Percentiles rank a stretch among this genome's conserved stretches.
These are phyloP conservation scores for Gossypium herbaceum DNA, from an alignment of 345 rosid genomes.

Conservation along the genomic window DNA sequence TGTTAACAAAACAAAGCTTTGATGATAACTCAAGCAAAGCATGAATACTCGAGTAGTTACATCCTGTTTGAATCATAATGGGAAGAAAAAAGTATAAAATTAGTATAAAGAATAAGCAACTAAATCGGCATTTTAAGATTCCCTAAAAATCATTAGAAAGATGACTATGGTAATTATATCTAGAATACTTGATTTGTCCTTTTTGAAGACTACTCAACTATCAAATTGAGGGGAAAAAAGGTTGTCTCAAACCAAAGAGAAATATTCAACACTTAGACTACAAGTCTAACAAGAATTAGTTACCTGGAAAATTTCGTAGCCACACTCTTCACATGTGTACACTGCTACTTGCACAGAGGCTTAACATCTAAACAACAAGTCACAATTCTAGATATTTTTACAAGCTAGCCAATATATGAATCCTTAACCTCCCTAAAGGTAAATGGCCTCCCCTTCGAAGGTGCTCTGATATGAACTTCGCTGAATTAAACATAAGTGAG, in stretches of 20 bases:
- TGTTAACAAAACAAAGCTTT: conserved; percentile 57
- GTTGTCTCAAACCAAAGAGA: not conserved
- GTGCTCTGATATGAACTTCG: conserved; percentile 78
- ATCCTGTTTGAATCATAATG: conserved; percentile 46
- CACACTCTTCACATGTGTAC: conserved; percentile 93
- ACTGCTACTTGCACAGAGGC: conserved; percentile 98
- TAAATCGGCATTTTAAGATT: not conserved
- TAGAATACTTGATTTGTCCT: not conserved
- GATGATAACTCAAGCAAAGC: conserved; percentile 87
- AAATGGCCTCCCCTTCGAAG: conserved; percentile 69
- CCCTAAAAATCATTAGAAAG: not conserved
- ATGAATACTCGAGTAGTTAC: conserved; percentile 89
- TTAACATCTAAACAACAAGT: conserved; percentile 98
- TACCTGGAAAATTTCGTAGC: conserved; percentile 96
- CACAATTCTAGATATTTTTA: conserved; percentile 82
- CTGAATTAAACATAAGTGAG: conserved; percentile 38
- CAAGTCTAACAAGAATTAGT: not conserved
- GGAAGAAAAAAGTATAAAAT: conserved; percentile 10
- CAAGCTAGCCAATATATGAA: conserved; percentile 88
- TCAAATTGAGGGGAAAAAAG: not conserved
- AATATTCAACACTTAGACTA: not conserved
- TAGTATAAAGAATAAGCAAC: not conserved
- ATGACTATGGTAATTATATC: not conserved
- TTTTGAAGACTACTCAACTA: not conserved
- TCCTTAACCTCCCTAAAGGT: conserved; percentile 95